Percentiles rank a stretch among this genome's conserved stretches.
Conservation (phyloP, 1,139 yeast species). For the Yamadazyma sp. region DNA sequence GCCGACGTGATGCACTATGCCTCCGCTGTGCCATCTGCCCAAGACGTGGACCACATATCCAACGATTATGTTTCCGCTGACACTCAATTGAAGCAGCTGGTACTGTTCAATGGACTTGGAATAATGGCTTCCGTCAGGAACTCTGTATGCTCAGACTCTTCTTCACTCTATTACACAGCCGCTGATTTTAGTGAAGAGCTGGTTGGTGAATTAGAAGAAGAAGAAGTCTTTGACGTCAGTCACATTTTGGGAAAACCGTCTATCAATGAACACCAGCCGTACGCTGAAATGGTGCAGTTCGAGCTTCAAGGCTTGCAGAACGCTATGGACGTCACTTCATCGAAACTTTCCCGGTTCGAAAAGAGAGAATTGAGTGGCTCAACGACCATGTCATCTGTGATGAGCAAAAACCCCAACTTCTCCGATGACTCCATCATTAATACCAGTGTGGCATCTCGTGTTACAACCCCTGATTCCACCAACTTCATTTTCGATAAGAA, state of each 20-base stretch:
- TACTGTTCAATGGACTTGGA: slow-evolving; percentile 3
- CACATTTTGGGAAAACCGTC: background rate
- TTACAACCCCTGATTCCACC: slow-evolving; percentile 22
- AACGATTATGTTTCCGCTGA: background rate
- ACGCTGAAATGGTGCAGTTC: background rate
- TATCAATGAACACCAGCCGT: background rate
- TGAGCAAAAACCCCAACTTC: slow-evolving; percentile 19
- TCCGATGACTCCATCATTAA: slow-evolving; percentile 13
- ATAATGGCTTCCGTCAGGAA: background rate
- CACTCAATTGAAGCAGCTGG: slow-evolving; percentile 1
- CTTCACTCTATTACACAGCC: slow-evolving; percentile 18
- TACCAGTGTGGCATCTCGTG: slow-evolving; percentile 13
- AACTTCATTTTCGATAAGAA: slow-evolving; percentile 8
- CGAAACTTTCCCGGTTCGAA: slow-evolving; percentile 2
- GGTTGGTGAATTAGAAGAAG: background rate
- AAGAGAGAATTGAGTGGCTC: slow-evolving; percentile 19
- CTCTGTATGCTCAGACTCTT: slow-evolving; percentile 11
- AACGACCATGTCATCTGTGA: slow-evolving; percentile 22
- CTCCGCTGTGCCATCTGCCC: background rate
- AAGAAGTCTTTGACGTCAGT: background rate
- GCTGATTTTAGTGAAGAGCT: slow-evolving; percentile 6
- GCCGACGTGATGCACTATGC: slow-evolving; percentile 4
- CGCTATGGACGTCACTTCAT: background rate
- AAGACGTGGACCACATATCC: no score
- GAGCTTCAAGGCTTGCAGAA: background rate